Conservation (phyloP, 345 rosid species). For the Acer yangbiense region DNA sequence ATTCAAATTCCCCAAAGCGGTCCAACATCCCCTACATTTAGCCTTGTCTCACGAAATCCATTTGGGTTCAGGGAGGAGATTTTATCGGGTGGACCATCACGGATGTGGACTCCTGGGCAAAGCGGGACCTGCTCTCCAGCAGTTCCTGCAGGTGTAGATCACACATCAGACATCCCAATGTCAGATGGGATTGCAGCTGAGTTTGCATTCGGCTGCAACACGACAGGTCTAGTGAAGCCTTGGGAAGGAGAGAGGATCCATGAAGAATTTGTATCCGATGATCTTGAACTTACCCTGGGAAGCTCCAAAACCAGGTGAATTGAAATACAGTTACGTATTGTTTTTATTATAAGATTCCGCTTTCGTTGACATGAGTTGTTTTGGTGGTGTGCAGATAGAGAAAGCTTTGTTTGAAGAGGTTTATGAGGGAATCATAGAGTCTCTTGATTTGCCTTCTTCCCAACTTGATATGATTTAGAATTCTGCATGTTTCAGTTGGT, state of each 20-base stretch:
- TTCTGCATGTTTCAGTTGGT: slow-evolving; percentile 29
- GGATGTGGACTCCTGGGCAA: slow-evolving; percentile 99
- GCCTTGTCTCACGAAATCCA: slow-evolving; percentile 72
- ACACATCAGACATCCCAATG: slow-evolving; percentile 83
- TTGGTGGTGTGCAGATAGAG: slow-evolving; percentile 31
- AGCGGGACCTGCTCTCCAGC: slow-evolving; percentile 97
- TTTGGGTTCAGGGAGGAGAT: slow-evolving; percentile 62
- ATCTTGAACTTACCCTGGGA: slow-evolving; percentile 97
- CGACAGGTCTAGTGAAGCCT: slow-evolving; percentile 79
- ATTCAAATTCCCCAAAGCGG: slow-evolving; percentile 77
- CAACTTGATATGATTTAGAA: slow-evolving; percentile 17
- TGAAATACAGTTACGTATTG: neutral
- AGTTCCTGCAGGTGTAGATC: slow-evolving; percentile 74
- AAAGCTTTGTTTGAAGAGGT: slow-evolving; percentile 14
- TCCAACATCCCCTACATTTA: slow-evolving; percentile 91
- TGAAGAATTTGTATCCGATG: slow-evolving; percentile 87
- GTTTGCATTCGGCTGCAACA: slow-evolving; percentile 85
- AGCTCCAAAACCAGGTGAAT: slow-evolving; percentile 69
- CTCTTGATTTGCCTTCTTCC: slow-evolving; percentile 24
- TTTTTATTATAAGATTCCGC: neutral
- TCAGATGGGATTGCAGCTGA: slow-evolving; percentile 77
- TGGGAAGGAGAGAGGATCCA: slow-evolving; percentile 99
- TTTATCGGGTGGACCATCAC: slow-evolving; percentile 62
- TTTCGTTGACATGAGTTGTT: neutral
- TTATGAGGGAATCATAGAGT: neutral